These are phyloP conservation scores for Cinchona pubescens DNA, from an alignment of 257 asterid genomes.

Conservation along the genomic window DNA sequence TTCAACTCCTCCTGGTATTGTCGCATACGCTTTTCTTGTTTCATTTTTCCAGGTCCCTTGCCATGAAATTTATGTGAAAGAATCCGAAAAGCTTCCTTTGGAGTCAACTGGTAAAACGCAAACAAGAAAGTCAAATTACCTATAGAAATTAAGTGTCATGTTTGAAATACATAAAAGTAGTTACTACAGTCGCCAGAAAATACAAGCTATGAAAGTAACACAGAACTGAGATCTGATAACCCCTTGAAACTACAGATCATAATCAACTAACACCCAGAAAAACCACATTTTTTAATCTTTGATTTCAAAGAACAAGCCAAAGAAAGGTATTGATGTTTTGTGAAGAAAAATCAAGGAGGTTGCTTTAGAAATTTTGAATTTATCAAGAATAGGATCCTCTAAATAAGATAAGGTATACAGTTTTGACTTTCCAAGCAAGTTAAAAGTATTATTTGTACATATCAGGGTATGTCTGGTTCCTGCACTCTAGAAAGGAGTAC, in stretches of 20 bases:
- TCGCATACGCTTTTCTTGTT: conserved; percentile 87
- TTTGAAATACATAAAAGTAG: background rate
- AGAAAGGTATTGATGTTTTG: background rate
- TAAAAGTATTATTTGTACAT: background rate
- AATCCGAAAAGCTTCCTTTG: conserved; percentile 85
- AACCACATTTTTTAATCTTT: background rate
- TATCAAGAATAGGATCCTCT: background rate
- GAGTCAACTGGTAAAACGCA: conserved; percentile 66
- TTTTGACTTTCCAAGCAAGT: background rate
- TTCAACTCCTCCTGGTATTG: conserved; percentile 87
- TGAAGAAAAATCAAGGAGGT: background rate
- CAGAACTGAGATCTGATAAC: background rate
- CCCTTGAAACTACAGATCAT: background rate
- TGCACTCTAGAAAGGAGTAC: background rate
- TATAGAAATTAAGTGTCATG: background rate
- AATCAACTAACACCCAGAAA: background rate
- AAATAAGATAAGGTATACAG: background rate
- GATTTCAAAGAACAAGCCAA: background rate
- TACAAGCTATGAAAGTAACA: background rate
- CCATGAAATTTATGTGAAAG: conserved; percentile 95
- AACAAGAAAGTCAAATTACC: conserved; percentile 12
- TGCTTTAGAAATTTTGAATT: background rate
- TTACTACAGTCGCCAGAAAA: background rate
- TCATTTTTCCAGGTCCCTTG: conserved; percentile 96
- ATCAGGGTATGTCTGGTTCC: background rate